A percentile compares a stretch with the other conserved stretches of the same genome.
Evolutionary conservation across 768 basidiomycete genomes (phyloP).

Genomic region (Heimioporus sp.): DNA sequence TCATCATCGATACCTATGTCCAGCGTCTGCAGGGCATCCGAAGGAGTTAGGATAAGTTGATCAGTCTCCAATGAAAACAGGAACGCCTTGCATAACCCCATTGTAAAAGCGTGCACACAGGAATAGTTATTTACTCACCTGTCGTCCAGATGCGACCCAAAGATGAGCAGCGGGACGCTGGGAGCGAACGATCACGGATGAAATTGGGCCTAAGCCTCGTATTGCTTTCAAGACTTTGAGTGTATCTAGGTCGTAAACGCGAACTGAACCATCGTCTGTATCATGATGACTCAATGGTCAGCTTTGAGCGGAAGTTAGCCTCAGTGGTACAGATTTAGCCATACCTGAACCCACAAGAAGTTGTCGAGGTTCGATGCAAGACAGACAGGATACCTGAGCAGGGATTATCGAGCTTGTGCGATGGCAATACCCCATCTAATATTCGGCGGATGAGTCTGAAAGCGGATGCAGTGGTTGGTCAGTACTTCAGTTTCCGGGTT

Average conservation of each 20-base stretch:
- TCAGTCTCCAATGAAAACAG: constrained; percentile 44
- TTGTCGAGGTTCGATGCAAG: constrained; percentile 45
- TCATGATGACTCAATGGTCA: no score
- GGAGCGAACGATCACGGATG: constrained; percentile 54
- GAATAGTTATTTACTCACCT: constrained; percentile 35
- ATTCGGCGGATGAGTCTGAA: not conserved
- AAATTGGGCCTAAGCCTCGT: constrained; percentile 57
- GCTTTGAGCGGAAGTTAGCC: not conserved
- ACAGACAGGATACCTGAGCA: constrained; percentile 51
- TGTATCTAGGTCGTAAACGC: constrained; percentile 60
- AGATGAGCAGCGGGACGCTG: constrained; percentile 43
- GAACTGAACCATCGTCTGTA: constrained; percentile 68
- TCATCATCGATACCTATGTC: constrained; percentile 49
- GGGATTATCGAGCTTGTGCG: constrained; percentile 39
- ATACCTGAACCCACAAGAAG: constrained; percentile 65
- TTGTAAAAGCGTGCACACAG: not conserved
- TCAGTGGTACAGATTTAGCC: constrained; percentile 4
- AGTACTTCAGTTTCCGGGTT: not conserved
- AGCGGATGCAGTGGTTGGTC: not conserved
- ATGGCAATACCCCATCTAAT: constrained; percentile 11
- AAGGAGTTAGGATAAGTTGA: constrained; percentile 52
- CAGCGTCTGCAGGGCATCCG: constrained; percentile 48
- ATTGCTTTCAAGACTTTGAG: constrained; percentile 64
- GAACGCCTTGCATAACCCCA: constrained; percentile 20
- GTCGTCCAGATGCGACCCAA: constrained; percentile 66